Evolutionary conservation across 78 protist genomes (phyloP), one percentile per base, ranked within the genome.

Genomic region (Dictyostelium brefeldianum): DNA sequence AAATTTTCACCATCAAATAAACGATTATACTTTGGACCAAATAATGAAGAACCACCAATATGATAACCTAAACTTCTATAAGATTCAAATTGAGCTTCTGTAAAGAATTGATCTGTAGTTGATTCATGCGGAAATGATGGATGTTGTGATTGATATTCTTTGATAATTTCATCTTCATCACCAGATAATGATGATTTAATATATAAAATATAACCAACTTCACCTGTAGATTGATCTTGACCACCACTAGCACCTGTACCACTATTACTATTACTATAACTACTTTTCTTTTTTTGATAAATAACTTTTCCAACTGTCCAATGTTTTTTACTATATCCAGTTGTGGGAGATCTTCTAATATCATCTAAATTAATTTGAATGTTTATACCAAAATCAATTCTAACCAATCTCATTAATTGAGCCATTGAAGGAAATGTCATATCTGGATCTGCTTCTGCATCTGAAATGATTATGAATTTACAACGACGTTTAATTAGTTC

Each of bases 91-190:
- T 87, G 93, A 48, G 93, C 81, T 31, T 87, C 93, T 9, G 93
- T 87, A 56, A 87, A 87, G 93, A 87, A 87, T 64, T 87, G 93
- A 77, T 87, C 93, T 2, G 93, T 87, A n/a, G 93, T 87, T 20
- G 93, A 87, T 77, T 87, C 93, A 64, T 87, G 93, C 14, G 93
- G 93, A 46, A 87, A 87, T 20, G 93, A 87, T 41, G 93, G 93
- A 36, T 87, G 93, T 64, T 87, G 93, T 12, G 93, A 87, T 47
- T 87, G 93, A 77, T 87, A 87, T 64, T 87, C 93, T 87, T 87
- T 87, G 22, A 87, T 87, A 20, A 87, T 80, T 46, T 87, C 93
- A 64, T 87, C 93, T 25, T 87, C 93, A 64, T 87, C 93, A 31
- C 93, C 93, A 62, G 93, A 64, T 51, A 87, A 46, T 27, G 84